Evolutionary conservation across 768 basidiomycete species (phyloP).

Genomic region (Suillus tomentosus): DNA sequence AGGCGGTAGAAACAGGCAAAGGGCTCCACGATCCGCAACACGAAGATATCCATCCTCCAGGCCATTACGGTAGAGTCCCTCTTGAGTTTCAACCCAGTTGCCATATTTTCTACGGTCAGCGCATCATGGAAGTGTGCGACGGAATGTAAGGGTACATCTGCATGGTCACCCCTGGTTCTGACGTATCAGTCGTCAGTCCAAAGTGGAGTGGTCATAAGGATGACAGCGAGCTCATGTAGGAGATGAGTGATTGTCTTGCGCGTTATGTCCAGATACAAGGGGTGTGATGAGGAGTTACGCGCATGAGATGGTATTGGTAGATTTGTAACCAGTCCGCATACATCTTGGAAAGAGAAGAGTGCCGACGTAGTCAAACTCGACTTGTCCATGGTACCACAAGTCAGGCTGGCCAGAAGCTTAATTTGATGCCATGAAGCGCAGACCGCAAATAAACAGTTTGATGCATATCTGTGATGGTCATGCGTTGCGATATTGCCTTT

Average conservation of each 20-base stretch:
- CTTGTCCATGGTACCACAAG: neutral
- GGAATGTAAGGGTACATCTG: conserved; percentile 7
- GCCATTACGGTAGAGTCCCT: conserved; percentile 5
- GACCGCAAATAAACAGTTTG: neutral
- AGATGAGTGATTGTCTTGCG: conserved; percentile 6
- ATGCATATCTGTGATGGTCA: neutral
- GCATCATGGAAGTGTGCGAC: conserved; percentile 11
- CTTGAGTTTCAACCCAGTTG: conserved; percentile 12
- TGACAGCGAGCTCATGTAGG: conserved; percentile 12
- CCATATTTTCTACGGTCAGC: conserved; percentile 12
- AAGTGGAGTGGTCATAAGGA: conserved; percentile 12
- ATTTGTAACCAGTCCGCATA: neutral
- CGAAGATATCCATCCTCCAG: neutral
- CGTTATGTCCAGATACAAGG: conserved; percentile 1
- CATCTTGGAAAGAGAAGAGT: neutral
- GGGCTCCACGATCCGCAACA: neutral
- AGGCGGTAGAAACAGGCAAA: neutral
- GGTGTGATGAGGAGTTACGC: neutral
- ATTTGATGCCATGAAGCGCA: neutral
- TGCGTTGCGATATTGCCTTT: neutral
- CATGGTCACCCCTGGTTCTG: neutral
- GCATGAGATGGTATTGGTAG: neutral
- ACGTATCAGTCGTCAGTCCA: conserved; percentile 2
- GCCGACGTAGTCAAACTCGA: neutral
- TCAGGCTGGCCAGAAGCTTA: neutral